phyloP scores from a whole-genome alignment of 192 early-diverging fungal species.

The Backusella luteola region DNA sequence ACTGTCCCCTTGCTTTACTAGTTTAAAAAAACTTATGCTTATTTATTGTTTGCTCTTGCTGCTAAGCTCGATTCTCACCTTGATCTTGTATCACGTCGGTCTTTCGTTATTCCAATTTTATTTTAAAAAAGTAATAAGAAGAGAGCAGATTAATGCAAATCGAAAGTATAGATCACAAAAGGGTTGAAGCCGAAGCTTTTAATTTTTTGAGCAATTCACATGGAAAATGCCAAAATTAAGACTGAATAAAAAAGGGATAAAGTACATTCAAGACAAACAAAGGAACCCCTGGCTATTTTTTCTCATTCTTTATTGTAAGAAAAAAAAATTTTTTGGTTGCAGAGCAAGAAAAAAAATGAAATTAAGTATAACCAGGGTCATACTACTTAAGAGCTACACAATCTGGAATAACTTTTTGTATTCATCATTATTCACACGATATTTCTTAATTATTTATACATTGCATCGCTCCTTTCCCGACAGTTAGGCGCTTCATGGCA shows the following conservation, averaged over 20 bases:
- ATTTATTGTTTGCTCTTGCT: not conserved
- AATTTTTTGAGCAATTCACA: not conserved
- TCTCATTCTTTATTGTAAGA: constrained; percentile 7
- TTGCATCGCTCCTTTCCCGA: constrained; percentile 6
- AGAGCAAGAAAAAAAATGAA: not conserved
- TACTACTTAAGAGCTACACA: not conserved
- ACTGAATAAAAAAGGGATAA: constrained; percentile 5
- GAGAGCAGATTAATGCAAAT: not conserved
- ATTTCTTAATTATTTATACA: constrained; percentile 6
- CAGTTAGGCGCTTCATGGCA: not conserved
- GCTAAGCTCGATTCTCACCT: not conserved
- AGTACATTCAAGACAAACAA: constrained; percentile 10
- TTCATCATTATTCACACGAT: constrained; percentile 4
- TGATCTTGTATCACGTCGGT: constrained; percentile 2
- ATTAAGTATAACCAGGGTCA: constrained; percentile 7
- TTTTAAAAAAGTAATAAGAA: not conserved
- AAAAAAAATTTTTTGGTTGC: not conserved
- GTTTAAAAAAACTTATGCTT: not conserved
- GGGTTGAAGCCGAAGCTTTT: not conserved
- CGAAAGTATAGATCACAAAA: not conserved
- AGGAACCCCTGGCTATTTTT: constrained; percentile 5
- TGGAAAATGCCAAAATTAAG: constrained; percentile 5
- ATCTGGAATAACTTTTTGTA: constrained; percentile 9
- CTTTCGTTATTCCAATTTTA: not conserved
- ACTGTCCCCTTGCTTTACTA: not conserved